Evolutionary conservation across 2,329 filamentous ascomycete species (phyloP).

Genomic region (Alternaria tenuissima): DNA sequence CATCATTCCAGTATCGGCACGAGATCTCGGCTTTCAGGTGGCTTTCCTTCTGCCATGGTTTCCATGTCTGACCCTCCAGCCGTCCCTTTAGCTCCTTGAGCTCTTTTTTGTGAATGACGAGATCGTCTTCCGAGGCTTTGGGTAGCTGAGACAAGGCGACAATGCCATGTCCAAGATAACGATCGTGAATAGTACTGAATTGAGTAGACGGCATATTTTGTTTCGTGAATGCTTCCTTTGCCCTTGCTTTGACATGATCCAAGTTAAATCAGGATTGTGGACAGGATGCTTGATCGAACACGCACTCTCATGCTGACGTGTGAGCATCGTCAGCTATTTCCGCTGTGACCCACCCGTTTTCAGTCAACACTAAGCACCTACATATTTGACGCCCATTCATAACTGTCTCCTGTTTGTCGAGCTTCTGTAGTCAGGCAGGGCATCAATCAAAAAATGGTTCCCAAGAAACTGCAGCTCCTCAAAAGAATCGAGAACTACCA

Average conservation of each 20-base stretch:
- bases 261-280: too few relatives aligned
- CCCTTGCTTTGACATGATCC: not conserved
- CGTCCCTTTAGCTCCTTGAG: not conserved
- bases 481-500: too few relatives aligned
- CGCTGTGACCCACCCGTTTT: not conserved
- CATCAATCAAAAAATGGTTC: too few relatives aligned
- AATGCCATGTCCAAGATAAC: conserved; percentile 2
- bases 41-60: conserved; percentile 4
- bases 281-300: not conserved
- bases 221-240: not conserved
- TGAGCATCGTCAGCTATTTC: not conserved
- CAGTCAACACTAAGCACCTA: not conserved
- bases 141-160: conserved; percentile 3
- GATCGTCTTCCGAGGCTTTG: not conserved
- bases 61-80: not conserved
- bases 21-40: conserved; percentile 5
- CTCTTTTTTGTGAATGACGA: not conserved
- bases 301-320: not conserved
- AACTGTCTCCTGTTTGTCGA: not conserved
- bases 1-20: not conserved
- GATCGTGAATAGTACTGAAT: conserved; percentile 5
- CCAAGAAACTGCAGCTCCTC: too few relatives aligned
- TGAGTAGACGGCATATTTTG: not conserved
- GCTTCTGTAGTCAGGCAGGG: too few relatives aligned
- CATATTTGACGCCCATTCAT: not conserved